A percentile compares a stretch with the other conserved stretches of the same genome.
These are phyloP conservation scores for Leishmania tropica DNA, from an alignment of 208 protist species.

Conservation along the genomic window DNA sequence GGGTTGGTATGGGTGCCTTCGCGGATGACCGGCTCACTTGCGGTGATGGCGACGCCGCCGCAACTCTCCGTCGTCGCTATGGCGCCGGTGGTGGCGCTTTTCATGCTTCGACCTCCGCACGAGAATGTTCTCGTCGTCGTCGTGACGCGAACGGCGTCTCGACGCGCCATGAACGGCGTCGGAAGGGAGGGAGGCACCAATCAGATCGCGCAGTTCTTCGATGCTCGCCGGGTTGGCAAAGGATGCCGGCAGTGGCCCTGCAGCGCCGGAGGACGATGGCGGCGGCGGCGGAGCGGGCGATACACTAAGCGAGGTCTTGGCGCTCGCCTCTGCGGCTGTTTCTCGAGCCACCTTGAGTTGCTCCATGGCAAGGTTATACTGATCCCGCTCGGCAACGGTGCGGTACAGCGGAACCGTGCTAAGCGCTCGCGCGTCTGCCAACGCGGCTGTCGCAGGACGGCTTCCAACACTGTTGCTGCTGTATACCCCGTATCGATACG, in stretches of 20 bases:
- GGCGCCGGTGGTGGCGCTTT: slow-evolving; percentile 7
- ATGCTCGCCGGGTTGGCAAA: slow-evolving; percentile 12
- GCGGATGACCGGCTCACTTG: background rate
- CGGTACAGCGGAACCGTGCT: slow-evolving; percentile 24
- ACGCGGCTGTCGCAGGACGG: slow-evolving; percentile 4
- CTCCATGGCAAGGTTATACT: slow-evolving; percentile 12
- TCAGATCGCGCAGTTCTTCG: slow-evolving; percentile 31
- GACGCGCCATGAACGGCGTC: background rate
- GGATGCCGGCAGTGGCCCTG: background rate
- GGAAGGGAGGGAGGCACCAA: slow-evolving; percentile 16
- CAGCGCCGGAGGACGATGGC: background rate
- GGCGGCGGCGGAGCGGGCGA: slow-evolving; percentile 19
- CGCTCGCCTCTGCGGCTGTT: background rate
- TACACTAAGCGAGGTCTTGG: background rate
- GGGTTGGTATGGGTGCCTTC: background rate
- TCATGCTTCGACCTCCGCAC: slow-evolving; percentile 7
- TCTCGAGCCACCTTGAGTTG: slow-evolving; percentile 1
- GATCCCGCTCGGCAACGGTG: slow-evolving; percentile 19
- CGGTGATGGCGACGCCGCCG: slow-evolving; percentile 2
- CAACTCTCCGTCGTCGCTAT: background rate
- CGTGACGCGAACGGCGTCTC: slow-evolving; percentile 1
- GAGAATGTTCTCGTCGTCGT: slow-evolving; percentile 8
- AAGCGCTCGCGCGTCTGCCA: slow-evolving; percentile 17
- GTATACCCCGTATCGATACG: slow-evolving; percentile 25
- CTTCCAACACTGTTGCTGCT: slow-evolving; percentile 4